Conservation (phyloP, 805 yeast species). For the Debaryomyces castellii region DNA sequence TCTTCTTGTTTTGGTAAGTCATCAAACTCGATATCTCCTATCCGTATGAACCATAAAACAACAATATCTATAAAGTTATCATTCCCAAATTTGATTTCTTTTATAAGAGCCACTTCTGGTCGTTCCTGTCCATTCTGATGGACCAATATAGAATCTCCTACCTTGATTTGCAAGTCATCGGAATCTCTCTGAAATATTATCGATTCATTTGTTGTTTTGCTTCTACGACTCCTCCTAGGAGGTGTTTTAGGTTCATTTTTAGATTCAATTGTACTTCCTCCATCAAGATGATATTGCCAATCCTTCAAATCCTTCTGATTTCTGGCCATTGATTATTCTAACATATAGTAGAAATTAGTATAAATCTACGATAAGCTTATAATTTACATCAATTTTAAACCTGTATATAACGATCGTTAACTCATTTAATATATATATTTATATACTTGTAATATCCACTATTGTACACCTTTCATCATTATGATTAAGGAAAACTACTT, state of each 20-base stretch:
- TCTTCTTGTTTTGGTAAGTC: slow-evolving; percentile 14
- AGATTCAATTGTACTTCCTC: background rate
- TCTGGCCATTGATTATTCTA: slow-evolving; percentile 14
- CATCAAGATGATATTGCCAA: slow-evolving; percentile 30
- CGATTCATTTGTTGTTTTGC: slow-evolving; percentile 8
- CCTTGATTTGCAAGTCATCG: slow-evolving; percentile 49
- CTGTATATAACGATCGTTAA: slow-evolving; percentile 3
- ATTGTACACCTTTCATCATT: background rate
- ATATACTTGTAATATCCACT: background rate
- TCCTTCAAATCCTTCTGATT: slow-evolving; percentile 25
- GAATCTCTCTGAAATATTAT: slow-evolving; percentile 37
- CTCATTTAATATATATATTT: slow-evolving; percentile 1
- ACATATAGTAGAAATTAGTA: background rate
- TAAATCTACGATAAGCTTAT: background rate
- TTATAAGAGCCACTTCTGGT: slow-evolving; percentile 46
- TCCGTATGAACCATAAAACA: slow-evolving; percentile 48
- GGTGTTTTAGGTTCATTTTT: slow-evolving; percentile 7
- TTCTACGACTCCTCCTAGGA: slow-evolving; percentile 20
- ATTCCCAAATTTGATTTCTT: slow-evolving; percentile 52
- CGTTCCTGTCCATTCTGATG: slow-evolving; percentile 28
- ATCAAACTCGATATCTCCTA: slow-evolving; percentile 35
- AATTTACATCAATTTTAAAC: background rate
- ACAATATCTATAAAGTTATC: slow-evolving; percentile 47
- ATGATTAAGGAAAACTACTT: slow-evolving; percentile 16
- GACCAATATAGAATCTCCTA: slow-evolving; percentile 54